A percentile compares a stretch with the other conserved stretches of the same genome.
Conservation (phyloP, 331 rosid genomes). For the Stylosanthes scabra region DNA sequence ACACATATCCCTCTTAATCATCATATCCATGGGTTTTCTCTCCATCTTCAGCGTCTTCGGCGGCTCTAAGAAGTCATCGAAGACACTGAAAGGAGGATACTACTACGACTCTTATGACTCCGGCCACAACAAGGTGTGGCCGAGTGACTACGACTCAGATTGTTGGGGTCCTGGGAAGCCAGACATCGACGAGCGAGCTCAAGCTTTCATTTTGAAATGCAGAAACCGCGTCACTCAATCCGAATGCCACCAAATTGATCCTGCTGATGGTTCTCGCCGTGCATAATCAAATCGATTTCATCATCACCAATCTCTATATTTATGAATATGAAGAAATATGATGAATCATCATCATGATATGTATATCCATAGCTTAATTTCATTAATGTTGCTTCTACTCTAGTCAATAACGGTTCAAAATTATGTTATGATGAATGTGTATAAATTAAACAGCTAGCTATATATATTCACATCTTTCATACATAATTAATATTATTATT, state of each 20-base stretch:
- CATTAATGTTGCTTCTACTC: too few relatives aligned
- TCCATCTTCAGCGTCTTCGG: conserved; percentile 53
- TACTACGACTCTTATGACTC: conserved; percentile 17
- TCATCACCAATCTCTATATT: too few relatives aligned
- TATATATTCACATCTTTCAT: too few relatives aligned
- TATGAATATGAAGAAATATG: too few relatives aligned
- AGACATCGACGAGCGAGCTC: conserved; percentile 50
- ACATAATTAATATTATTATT: too few relatives aligned
- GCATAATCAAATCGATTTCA: too few relatives aligned
- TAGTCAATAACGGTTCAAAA: too few relatives aligned
- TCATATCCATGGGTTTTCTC: conserved; percentile 46
- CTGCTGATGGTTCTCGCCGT: background rate
- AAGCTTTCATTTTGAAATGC: conserved; percentile 44
- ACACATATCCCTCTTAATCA: background rate
- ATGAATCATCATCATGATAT: too few relatives aligned
- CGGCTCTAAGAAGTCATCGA: conserved; percentile 35
- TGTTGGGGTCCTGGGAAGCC: conserved; percentile 62
- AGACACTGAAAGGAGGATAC: conserved; percentile 33
- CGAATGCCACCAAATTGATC: conserved; percentile 40
- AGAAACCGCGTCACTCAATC: conserved; percentile 46
- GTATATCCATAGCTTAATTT: too few relatives aligned
- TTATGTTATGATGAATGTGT: too few relatives aligned
- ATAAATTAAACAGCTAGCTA: too few relatives aligned
- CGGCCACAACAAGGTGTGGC: conserved; percentile 44
- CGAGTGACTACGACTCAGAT: conserved; percentile 54